Percentiles rank a stretch among this genome's conserved stretches.
phyloP scores from a whole-genome alignment of 2,329 filamentous ascomycete species.

The Trichoderma sp. region DNA sequence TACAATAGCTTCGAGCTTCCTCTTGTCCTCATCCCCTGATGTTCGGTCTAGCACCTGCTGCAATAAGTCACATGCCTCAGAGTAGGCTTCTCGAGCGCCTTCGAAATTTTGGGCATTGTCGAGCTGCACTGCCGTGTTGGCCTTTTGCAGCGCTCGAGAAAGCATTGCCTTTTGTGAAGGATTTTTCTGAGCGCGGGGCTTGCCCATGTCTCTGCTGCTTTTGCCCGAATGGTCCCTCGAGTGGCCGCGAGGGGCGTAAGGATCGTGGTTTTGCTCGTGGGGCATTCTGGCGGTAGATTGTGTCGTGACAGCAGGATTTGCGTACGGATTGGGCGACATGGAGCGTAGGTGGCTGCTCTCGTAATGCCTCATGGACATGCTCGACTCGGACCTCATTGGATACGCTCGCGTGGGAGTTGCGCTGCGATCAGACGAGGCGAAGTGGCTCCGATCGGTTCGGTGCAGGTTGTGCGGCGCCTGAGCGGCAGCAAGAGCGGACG shows the following conservation, averaged over 20 bases:
- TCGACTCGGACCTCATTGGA: conserved; percentile 12
- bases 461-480: conserved; percentile 37
- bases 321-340: conserved; percentile 21
- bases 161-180: conserved; percentile 92
- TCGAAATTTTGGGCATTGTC: conserved; percentile 96
- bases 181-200: conserved; percentile 37
- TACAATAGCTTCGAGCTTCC: conserved; percentile 91
- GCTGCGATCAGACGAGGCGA: background rate
- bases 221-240: conserved; percentile 35
- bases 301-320: conserved; percentile 18
- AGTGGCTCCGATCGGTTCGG: conserved; percentile 24
- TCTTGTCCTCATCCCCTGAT: conserved; percentile 79
- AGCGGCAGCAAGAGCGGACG: conserved; percentile 26
- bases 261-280: conserved; percentile 33
- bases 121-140: conserved; percentile 90
- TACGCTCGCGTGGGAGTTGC: background rate
- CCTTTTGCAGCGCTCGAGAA: conserved; percentile 91
- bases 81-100: conserved; percentile 84
- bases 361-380: conserved; percentile 17
- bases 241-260: conserved; percentile 32
- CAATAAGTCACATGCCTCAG: conserved; percentile 83
- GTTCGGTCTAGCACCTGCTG: conserved; percentile 86
- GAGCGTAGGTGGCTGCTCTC: conserved; percentile 18
- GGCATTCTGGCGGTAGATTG: conserved; percentile 29
- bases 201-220: conserved; percentile 33